phyloP scores from a whole-genome alignment of 768 basidiomycete genomes.

The Amanita phalloides region DNA sequence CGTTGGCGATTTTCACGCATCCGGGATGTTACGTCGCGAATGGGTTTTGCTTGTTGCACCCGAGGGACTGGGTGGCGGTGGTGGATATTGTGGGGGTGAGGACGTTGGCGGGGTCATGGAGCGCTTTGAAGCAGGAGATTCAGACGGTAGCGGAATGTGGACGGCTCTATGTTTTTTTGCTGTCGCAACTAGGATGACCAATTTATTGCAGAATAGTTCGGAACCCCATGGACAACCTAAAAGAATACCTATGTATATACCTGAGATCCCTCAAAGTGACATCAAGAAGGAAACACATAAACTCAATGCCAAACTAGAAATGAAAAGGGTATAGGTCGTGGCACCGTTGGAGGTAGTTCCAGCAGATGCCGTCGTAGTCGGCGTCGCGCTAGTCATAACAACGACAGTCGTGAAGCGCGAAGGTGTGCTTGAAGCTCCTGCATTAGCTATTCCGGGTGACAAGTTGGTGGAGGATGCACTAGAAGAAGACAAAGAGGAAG shows the following conservation, averaged over 20 bases:
- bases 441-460: too few species aligned
- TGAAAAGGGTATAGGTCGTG: not conserved
- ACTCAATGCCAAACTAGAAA: not conserved
- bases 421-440: not conserved
- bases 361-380: not conserved
- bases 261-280: not conserved
- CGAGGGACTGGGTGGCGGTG: slow-evolving; percentile 24
- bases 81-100: slow-evolving; percentile 22
- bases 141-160: slow-evolving; percentile 21
- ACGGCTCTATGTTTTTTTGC: slow-evolving; percentile 13
- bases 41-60: slow-evolving; percentile 29
- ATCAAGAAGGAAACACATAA: not conserved
- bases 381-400: not conserved
- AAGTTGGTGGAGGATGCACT: slow-evolving; percentile 1
- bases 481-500: slow-evolving; percentile 4
- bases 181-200: not conserved
- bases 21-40: slow-evolving; percentile 27
- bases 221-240: not conserved
- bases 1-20: slow-evolving; percentile 30
- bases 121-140: slow-evolving; percentile 19
- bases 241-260: not conserved
- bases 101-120: slow-evolving; percentile 19
- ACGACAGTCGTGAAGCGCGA: not conserved
- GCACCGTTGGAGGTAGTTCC: not conserved
- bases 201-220: not conserved